Evolutionary conservation across 169 alveolate species (phyloP).

Genomic region (Eimeria falciformis): DNA sequence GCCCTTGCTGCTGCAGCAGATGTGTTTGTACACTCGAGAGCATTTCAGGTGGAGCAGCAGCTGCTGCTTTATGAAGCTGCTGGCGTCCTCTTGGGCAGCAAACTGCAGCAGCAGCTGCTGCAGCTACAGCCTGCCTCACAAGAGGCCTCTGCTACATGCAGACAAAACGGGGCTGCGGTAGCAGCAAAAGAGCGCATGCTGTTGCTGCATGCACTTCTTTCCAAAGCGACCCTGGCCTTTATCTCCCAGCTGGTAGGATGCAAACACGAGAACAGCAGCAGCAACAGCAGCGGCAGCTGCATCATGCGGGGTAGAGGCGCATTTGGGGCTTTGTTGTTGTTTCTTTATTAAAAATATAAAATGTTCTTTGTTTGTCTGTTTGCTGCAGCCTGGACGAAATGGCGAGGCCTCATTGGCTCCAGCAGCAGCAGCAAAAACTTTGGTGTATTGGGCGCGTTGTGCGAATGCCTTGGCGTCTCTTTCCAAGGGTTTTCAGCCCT

Average conservation of each 20-base stretch:
- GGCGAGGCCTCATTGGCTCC: neutral
- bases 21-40: constrained; percentile 51
- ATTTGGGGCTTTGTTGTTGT: too few species aligned
- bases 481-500: constrained; percentile 65
- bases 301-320: too few species aligned
- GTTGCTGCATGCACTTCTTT: constrained; percentile 56
- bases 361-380: neutral
- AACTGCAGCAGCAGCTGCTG: neutral
- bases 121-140: constrained; percentile 7
- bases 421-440: constrained; percentile 9
- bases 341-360: neutral
- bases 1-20: constrained; percentile 64
- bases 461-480: constrained; percentile 62
- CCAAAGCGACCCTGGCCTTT: constrained; percentile 63
- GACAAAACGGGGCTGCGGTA: neutral
- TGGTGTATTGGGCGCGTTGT: constrained; percentile 55
- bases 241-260: constrained; percentile 10
- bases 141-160: neutral
- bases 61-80: constrained; percentile 61
- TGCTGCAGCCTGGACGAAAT: constrained; percentile 11
- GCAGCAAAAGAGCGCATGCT: constrained; percentile 13
- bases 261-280: neutral
- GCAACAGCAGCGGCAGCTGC: constrained; percentile 8
- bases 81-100: constrained; percentile 58
- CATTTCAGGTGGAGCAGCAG: constrained; percentile 67